phyloP scores from a whole-genome alignment of 345 rosid species.

The Brassica incana region DNA sequence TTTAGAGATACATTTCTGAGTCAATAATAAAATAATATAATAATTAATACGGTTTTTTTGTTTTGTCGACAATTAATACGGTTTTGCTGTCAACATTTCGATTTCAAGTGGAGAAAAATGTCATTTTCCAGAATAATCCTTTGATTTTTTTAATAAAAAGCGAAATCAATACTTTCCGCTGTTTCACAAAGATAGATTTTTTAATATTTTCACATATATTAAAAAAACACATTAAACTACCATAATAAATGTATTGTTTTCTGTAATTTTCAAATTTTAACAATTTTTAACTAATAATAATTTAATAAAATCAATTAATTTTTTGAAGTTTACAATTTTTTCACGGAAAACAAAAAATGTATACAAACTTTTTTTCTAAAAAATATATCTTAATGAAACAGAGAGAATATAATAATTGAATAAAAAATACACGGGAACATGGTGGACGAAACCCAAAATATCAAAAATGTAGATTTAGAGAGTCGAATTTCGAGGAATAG shows the following conservation, averaged over 20 bases:
- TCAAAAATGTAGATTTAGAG: slow-evolving; percentile 26
- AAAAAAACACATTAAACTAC: too few species aligned
- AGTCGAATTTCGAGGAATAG: slow-evolving; percentile 37
- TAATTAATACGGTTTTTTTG: not conserved
- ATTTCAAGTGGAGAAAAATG: not conserved
- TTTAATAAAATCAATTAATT: too few species aligned
- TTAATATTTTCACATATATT: too few species aligned
- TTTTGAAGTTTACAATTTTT: too few species aligned
- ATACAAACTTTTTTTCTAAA: too few species aligned
- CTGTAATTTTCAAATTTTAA: too few species aligned
- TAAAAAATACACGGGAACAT: slow-evolving; percentile 6
- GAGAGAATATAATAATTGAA: not conserved
- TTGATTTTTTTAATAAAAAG: not conserved
- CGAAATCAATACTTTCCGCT: not conserved
- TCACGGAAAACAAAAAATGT: too few species aligned
- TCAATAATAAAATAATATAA: not conserved
- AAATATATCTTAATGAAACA: too few species aligned
- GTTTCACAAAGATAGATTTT: too few species aligned
- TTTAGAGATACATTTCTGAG: not conserved
- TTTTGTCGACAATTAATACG: too few species aligned
- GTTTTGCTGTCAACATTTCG: not conserved
- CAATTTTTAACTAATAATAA: too few species aligned
- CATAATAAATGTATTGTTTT: too few species aligned
- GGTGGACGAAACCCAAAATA: slow-evolving; percentile 34
- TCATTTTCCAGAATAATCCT: not conserved